Percentiles rank a stretch among this genome's conserved stretches.
These are phyloP conservation scores for Angophora floribunda DNA, from an alignment of 345 rosid genomes.

Conservation along the genomic window DNA sequence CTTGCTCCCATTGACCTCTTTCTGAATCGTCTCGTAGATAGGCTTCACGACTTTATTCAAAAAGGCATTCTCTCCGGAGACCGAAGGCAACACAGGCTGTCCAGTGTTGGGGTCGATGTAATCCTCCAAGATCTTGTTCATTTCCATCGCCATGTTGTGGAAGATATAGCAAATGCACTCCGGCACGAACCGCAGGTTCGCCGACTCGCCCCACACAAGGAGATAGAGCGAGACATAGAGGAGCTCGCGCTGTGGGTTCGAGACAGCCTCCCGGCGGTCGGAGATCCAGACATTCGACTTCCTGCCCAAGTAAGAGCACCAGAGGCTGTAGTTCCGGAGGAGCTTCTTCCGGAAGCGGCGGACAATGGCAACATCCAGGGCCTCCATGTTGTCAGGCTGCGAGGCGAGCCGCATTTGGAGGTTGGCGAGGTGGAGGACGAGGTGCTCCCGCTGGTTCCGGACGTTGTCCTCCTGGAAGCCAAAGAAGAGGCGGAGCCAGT, in stretches of 20 bases:
- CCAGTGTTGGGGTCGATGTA: not conserved
- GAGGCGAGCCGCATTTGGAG: conserved; percentile 73
- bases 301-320: not conserved
- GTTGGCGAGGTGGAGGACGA: conserved; percentile 83
- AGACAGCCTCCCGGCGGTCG: not conserved
- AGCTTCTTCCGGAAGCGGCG: not conserved
- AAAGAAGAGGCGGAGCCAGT: conserved; percentile 62
- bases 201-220: not conserved
- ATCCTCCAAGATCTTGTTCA: not conserved
- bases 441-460: conserved; percentile 74
- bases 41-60: not conserved
- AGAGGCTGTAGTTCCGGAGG: not conserved
- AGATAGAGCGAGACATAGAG: not conserved
- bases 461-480: conserved; percentile 75
- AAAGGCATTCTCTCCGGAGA: not conserved
- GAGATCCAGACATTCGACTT: not conserved
- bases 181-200: not conserved
- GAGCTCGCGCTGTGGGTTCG: not conserved
- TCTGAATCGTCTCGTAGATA: not conserved
- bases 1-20: not conserved
- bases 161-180: not conserved
- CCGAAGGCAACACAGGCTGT: not conserved
- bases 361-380: not conserved
- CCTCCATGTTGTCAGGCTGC: not conserved
- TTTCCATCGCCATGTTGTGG: not conserved